Base-by-base conservation (phyloP, 805 yeast species). In the Hyphopichia homilentoma region DNA sequence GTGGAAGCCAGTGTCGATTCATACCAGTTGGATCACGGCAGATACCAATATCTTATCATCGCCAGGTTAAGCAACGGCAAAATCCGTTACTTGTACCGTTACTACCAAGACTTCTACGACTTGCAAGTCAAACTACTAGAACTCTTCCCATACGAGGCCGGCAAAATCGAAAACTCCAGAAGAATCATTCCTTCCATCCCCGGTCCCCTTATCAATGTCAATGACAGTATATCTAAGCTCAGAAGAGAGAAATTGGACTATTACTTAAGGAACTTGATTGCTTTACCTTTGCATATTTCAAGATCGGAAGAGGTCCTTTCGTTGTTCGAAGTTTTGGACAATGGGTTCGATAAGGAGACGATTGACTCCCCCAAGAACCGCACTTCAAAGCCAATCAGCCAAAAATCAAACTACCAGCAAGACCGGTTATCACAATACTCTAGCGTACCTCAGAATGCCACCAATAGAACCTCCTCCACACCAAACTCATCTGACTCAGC, bases 21-120 rank as follows among this genome's bases (percentile, higher is more conserved):
- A 3, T 87, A 81, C 56, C 79, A 82, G 22, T 73, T 81, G 40
- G 89, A 86, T 37, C 84, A 83, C 38, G 95, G 90, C 12, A 75
- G 94, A 40, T 90, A 85, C 59, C 90, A 95, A 86, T 90, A 84
- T 60, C 72, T 85, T 35, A 75, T 90, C 4, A 65, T 73, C 21
- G 86, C 84, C 16, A 69, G 73, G 35, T 59, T 86, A 43, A 70
- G 81, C 12, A 77, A 80, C 52, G 93, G 90, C n/a, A 69, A 70
- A 32, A 55, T 60, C 14, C 70, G 96, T 36, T 76, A 78, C 38
- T 65, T 93, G 41, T 87, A 93, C 57, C 73, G 98, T 38, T 89
- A 75, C 60, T 93, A 93, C 60, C 96, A 90, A 56, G 98, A 93
- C 61, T 93, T 93, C 54, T 93, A 89, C 57, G 95, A 93, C 54